A percentile compares a stretch with the other conserved stretches of the same genome.
phyloP scores from a whole-genome alignment of 2,329 filamentous ascomycete species.

The Graphilbum ipis-grandicollis region DNA sequence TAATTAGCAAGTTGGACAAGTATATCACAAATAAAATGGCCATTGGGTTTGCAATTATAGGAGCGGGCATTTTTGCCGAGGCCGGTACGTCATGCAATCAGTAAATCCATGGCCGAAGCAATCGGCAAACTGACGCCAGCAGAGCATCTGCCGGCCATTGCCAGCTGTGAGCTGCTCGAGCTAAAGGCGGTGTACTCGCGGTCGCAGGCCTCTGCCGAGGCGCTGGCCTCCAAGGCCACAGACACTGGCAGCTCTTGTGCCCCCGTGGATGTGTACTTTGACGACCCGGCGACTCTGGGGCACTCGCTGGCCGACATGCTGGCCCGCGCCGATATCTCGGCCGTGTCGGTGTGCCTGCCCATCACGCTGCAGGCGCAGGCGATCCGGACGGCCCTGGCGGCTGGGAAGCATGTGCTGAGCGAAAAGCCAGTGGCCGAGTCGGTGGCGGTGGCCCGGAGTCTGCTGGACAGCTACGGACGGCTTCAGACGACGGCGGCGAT shows the following conservation, averaged over 20 bases:
- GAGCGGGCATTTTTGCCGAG: slow-evolving; percentile 18
- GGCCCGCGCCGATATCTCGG: slow-evolving; percentile 32
- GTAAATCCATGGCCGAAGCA: background rate
- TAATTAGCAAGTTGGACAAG: too few species aligned
- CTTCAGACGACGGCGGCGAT: slow-evolving; percentile 1
- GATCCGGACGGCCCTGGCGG: slow-evolving; percentile 39
- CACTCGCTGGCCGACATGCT: slow-evolving; percentile 33
- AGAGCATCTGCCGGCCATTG: slow-evolving; percentile 35
- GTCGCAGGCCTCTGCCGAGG: slow-evolving; percentile 37
- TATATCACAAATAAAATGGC: too few species aligned
- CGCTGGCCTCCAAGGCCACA: slow-evolving; percentile 16
- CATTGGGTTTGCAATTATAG: slow-evolving; percentile 16
- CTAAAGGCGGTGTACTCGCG: slow-evolving; percentile 53
- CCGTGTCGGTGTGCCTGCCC: slow-evolving; percentile 42
- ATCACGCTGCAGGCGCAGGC: slow-evolving; percentile 41
- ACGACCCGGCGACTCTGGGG: slow-evolving; percentile 26
- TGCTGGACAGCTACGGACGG: slow-evolving; percentile 16
- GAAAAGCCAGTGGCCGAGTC: slow-evolving; percentile 54
- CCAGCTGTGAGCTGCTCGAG: slow-evolving; percentile 27
- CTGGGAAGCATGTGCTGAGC: slow-evolving; percentile 51
- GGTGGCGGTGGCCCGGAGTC: slow-evolving; percentile 11
- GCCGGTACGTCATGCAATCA: slow-evolving; percentile 9
- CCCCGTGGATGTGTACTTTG: slow-evolving; percentile 34
- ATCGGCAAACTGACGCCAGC: background rate
- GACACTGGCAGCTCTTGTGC: slow-evolving; percentile 8